Conservation (phyloP, 306 rosid species). For the Ormosia emarginata region DNA sequence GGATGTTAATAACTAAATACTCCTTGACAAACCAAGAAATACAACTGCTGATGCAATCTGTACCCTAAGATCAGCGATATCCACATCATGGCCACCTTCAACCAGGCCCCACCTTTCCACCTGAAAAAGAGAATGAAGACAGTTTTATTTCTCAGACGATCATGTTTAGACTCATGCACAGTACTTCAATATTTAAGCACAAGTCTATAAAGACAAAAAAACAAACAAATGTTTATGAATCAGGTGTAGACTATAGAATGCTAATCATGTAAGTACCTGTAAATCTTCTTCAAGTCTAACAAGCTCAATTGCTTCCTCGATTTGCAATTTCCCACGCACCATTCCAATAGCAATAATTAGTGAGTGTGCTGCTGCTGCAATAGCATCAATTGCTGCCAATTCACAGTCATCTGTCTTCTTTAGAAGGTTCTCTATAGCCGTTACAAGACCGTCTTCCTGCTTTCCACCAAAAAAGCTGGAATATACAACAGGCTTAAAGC, state of each 20-base stretch:
- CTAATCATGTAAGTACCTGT: slow-evolving; percentile 51
- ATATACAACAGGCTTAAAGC: slow-evolving; percentile 71
- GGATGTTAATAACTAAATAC: slow-evolving; percentile 22
- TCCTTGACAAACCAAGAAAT: slow-evolving; percentile 78
- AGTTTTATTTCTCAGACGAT: neutral
- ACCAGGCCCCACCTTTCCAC: slow-evolving; percentile 92
- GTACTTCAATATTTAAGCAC: neutral
- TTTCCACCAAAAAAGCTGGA: slow-evolving; percentile 75
- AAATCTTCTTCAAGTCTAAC: slow-evolving; percentile 91
- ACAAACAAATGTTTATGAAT: neutral
- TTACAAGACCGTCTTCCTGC: slow-evolving; percentile 73
- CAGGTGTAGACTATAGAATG: neutral
- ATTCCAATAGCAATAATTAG: slow-evolving; percentile 61
- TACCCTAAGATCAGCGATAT: slow-evolving; percentile 76
- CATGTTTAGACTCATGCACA: neutral
- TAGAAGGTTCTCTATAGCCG: slow-evolving; percentile 55
- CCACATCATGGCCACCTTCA: slow-evolving; percentile 99
- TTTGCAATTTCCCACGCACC: slow-evolving; percentile 58
- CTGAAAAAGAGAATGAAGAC: slow-evolving; percentile 38
- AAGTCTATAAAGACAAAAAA: neutral
- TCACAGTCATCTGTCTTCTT: slow-evolving; percentile 73
- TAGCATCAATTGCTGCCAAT: slow-evolving; percentile 84
- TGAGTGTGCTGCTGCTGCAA: slow-evolving; percentile 78
- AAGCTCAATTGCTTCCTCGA: slow-evolving; percentile 79
- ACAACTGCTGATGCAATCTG: slow-evolving; percentile 79